phyloP scores from a whole-genome alignment of 345 rosid genomes.

The Boechera retrofracta region DNA sequence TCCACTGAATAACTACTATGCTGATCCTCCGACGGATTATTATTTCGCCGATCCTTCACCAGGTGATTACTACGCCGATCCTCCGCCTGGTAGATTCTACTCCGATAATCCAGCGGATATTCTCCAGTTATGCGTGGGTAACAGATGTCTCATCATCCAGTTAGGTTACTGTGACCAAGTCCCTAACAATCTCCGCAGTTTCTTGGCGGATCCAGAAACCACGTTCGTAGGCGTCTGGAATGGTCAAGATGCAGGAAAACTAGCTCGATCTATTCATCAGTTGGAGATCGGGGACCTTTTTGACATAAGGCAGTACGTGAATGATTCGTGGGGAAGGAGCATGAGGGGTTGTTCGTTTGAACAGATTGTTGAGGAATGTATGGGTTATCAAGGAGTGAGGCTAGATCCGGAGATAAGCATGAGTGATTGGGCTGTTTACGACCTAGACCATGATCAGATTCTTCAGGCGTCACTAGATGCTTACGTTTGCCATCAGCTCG shows the following conservation, averaged over 20 bases:
- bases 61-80: neutral
- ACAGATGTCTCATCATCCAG: slow-evolving; percentile 9
- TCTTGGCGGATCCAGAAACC: neutral
- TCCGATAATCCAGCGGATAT: slow-evolving; percentile 3
- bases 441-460: slow-evolving; percentile 38
- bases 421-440: slow-evolving; percentile 42
- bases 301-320: slow-evolving; percentile 40
- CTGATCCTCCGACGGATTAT: neutral
- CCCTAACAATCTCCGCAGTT: slow-evolving; percentile 19
- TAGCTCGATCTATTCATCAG: slow-evolving; percentile 5
- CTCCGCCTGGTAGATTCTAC: neutral
- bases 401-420: slow-evolving; percentile 36
- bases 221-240: slow-evolving; percentile 38
- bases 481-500: slow-evolving; percentile 37
- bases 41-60: neutral
- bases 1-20: neutral
- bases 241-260: slow-evolving; percentile 35
- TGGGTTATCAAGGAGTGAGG: slow-evolving; percentile 44
- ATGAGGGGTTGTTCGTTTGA: slow-evolving; percentile 32
- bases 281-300: slow-evolving; percentile 36
- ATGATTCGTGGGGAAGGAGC: slow-evolving; percentile 17
- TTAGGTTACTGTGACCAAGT: slow-evolving; percentile 3
- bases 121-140: slow-evolving; percentile 16
- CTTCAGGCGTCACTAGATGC: slow-evolving; percentile 43
- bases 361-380: slow-evolving; percentile 41